Evolutionary conservation across 495 filamentous ascomycete genomes (phyloP).

Genomic region (Hyaloscypha finlandica): DNA sequence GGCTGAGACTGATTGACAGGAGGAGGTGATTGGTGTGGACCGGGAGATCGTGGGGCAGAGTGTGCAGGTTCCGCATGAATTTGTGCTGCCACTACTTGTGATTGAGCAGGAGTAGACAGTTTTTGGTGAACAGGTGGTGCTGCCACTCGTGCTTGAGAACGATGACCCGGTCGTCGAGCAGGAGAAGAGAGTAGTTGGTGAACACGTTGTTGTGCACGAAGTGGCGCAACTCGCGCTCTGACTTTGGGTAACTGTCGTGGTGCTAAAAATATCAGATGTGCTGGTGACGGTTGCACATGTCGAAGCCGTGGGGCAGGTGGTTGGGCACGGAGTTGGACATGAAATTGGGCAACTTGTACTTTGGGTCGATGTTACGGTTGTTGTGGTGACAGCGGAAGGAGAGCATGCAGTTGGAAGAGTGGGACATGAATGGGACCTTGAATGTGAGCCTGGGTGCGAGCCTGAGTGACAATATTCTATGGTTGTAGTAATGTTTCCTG

Average conservation of each 20-base stretch:
- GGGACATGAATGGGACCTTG: not conserved
- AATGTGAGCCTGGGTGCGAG: not conserved
- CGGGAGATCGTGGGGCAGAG: not conserved
- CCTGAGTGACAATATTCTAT: constrained; percentile 6
- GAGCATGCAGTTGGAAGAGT: constrained; percentile 1
- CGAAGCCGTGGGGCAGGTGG: no score
- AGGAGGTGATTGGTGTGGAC: not conserved
- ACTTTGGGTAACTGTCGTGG: not conserved
- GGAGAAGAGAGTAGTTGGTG: not conserved
- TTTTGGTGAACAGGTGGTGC: constrained; percentile 1
- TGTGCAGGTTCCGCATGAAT: not conserved
- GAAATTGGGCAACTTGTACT: not conserved
- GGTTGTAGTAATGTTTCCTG: constrained; percentile 21
- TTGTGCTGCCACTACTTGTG: not conserved
- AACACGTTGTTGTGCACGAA: not conserved
- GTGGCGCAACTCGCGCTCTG: not conserved
- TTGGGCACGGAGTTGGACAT: not conserved
- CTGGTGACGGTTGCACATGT: not conserved
- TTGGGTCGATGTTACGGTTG: not conserved
- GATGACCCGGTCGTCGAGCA: not conserved
- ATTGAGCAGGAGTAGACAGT: not conserved
- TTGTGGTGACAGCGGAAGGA: constrained; percentile 3
- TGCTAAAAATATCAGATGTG: not conserved
- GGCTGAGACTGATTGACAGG: no score
- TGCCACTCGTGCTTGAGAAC: not conserved